These are phyloP conservation scores for Microstegium vimineum DNA, from an alignment of 176 grass and related monocot genomes.

Conservation along the genomic window DNA sequence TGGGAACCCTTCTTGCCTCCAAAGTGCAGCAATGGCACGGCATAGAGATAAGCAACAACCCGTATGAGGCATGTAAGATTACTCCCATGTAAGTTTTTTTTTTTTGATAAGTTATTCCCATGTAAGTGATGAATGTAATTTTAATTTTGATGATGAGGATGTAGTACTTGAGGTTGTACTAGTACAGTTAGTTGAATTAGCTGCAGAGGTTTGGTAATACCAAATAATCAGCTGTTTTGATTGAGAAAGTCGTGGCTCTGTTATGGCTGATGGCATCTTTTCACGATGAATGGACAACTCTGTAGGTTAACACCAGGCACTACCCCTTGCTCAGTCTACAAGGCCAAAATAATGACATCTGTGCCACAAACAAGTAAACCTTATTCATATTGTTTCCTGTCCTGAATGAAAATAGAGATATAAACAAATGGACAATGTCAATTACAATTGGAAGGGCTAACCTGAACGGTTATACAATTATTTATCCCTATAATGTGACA, in stretches of 20 bases:
- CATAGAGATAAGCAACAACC: conserved; percentile 33
- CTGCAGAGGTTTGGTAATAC: conserved; percentile 31
- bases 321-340: neutral
- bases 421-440: neutral
- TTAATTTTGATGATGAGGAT: conserved; percentile 31
- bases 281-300: neutral
- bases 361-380: conserved; percentile 1
- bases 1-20: conserved; percentile 85
- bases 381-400: conserved; percentile 14
- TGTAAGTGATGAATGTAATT: conserved; percentile 34
- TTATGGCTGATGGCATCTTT: neutral
- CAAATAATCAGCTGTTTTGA: conserved; percentile 25
- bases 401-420: neutral
- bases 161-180: no score
- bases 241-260: neutral
- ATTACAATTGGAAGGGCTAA: neutral
- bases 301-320: neutral
- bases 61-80: neutral
- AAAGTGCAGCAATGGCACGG: conserved; percentile 39
- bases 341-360: neutral
- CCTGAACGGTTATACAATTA: neutral
- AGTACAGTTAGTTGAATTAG: conserved; percentile 48
- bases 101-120: no score
- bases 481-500: neutral
- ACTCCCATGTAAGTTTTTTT: no score